A percentile compares a stretch with the other conserved stretches of the same genome.
phyloP scores from a whole-genome alignment of 306 rosid species.

The Ammopiptanthus mongolicus region DNA sequence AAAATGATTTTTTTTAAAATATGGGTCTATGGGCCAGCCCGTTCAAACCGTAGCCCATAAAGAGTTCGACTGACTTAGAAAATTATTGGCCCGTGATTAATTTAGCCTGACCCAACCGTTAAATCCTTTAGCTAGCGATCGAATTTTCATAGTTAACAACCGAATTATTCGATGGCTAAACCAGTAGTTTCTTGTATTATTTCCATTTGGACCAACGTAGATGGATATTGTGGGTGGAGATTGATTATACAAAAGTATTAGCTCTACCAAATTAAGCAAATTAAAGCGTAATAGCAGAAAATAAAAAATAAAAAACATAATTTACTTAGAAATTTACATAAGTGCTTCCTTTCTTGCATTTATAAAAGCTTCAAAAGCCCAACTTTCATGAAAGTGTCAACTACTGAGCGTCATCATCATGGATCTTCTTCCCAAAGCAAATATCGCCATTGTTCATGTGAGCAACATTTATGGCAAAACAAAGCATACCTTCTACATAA shows the following conservation, averaged over 20 bases:
- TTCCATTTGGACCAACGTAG: too few relatives aligned
- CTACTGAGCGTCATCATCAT: conserved; percentile 14
- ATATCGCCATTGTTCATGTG: conserved; percentile 36
- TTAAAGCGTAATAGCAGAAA: background rate
- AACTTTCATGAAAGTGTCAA: conserved; percentile 10
- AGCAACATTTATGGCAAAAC: conserved; percentile 44
- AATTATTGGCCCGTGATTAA: too few relatives aligned
- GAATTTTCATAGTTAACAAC: too few relatives aligned
- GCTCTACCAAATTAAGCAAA: background rate
- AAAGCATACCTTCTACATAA: conserved; percentile 49
- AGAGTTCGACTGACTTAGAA: too few relatives aligned
- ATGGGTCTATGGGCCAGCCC: too few relatives aligned
- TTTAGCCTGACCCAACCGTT: too few relatives aligned
- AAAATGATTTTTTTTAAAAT: too few relatives aligned
- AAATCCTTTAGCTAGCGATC: too few relatives aligned
- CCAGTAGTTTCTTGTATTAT: too few relatives aligned
- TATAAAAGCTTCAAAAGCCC: background rate
- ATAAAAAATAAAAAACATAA: background rate
- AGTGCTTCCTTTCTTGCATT: background rate
- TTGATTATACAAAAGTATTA: background rate
- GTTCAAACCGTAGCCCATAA: too few relatives aligned
- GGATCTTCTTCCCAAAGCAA: conserved; percentile 25
- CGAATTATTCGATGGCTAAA: too few relatives aligned
- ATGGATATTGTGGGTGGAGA: too few relatives aligned
- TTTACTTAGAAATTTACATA: background rate